Conservation (phyloP, 139 green algal species). For the Coccomyxa sp. region DNA sequence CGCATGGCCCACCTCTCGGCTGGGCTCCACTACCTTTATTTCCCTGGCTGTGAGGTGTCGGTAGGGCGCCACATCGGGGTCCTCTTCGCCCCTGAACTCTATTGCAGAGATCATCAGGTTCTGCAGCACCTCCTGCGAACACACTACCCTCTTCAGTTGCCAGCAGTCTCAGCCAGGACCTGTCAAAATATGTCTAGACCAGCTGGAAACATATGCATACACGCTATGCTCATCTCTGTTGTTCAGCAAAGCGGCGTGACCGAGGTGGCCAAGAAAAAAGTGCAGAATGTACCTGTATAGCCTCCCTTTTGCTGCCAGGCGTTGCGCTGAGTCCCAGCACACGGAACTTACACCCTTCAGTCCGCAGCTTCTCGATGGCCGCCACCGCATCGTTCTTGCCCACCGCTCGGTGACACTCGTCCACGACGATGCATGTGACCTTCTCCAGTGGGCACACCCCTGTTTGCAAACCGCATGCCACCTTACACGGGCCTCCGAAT, state of each 20-base stretch:
- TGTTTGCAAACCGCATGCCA: conserved; percentile 4
- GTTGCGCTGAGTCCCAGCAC: conserved; percentile 87
- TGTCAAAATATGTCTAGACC: background rate
- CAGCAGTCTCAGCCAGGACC: background rate
- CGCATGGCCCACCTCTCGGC: conserved; percentile 23
- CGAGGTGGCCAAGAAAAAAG: too few relatives aligned
- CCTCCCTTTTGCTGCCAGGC: conserved; percentile 57
- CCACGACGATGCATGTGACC: conserved; percentile 86
- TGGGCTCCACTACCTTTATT: conserved; percentile 28
- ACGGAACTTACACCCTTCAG: conserved; percentile 53
- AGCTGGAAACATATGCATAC: background rate
- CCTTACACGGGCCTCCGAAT: background rate
- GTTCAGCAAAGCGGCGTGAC: too few relatives aligned
- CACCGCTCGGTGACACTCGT: conserved; percentile 86
- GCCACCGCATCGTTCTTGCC: conserved; percentile 66
- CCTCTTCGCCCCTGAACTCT: conserved; percentile 72
- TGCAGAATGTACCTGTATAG: conserved; percentile 43
- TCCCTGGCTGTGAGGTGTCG: conserved; percentile 12
- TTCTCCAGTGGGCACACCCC: conserved; percentile 54
- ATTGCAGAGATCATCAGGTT: conserved; percentile 72
- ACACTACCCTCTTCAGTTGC: background rate
- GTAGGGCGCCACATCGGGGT: conserved; percentile 71
- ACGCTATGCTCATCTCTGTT: background rate
- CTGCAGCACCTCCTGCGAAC: conserved; percentile 66
- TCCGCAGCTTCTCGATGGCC: conserved; percentile 50